Evolutionary conservation across 352 stramenopile species (phyloP), one percentile per base, ranked within the genome.

Genomic region (Nothophytophthora sp.): DNA sequence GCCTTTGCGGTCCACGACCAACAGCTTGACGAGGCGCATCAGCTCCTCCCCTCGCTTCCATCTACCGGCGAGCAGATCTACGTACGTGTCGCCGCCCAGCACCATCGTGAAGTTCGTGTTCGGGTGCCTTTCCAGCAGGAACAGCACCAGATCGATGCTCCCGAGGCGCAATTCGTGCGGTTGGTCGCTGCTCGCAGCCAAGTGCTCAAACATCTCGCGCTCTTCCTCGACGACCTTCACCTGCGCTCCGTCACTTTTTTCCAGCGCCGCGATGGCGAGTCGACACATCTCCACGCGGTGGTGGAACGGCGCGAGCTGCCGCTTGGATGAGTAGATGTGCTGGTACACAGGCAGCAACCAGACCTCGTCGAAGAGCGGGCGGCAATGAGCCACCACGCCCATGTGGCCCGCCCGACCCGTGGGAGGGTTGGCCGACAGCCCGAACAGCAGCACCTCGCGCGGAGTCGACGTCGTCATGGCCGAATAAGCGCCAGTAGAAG

Each of bases 341-440:
- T 89, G 80, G 57, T 90, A 96, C 46, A 96, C 88, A 7, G 88
- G 88, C 42, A 96, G 41, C n/a, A 96, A 45, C 88, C 88, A 96
- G 29, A 96, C 69, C 62, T 96, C 81, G 49, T 96, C 87, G 41
- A 88, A 93, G 27, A 83, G 45, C 20, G 49, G 20, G 10, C 60
- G 70, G 42, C 72, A 90, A 55, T 87, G 73, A 38, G 77, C 56
- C 16, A 95, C 70, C 15, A 90, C 69, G 25, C 88, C 87, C 76
- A 90, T 86, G 76, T 96, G 88, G 18, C 85, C 88, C 27, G 57
- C 43, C 46, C 62, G 39, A 9, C 77, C 83, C 29, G 76, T 91
- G 9, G 83, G 82, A 20, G 88, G 88, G 68, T 96, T 96, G 4
- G 81, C 88, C 32, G 88, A 96, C 51, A 75, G 81, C 44, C 87